A percentile compares a stretch with the other conserved stretches of the same genome.
Evolutionary conservation across 2,329 filamentous ascomycete species (phyloP).

Genomic region (Hypoxylon sp.): DNA sequence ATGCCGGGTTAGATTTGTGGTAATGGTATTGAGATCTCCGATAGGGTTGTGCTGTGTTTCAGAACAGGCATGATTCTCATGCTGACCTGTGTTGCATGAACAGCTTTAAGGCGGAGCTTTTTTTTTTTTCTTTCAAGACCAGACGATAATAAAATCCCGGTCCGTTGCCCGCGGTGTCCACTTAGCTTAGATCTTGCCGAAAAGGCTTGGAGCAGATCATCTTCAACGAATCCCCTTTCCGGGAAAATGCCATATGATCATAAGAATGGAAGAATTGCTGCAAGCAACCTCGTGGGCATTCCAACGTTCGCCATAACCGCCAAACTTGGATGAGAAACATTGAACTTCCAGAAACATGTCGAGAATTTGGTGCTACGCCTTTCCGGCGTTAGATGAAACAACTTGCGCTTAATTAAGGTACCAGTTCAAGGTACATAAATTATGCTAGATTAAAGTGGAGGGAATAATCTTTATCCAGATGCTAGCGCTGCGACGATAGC

Average conservation of each 20-base stretch:
- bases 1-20: constrained; percentile 45
- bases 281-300: constrained; percentile 34
- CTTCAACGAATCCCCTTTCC: constrained; percentile 19
- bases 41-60: constrained; percentile 50
- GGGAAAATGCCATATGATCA: constrained; percentile 30
- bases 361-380: constrained; percentile 28
- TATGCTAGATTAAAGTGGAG: constrained; percentile 28
- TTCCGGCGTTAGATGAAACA: constrained; percentile 44
- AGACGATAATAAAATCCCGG: constrained; percentile 32
- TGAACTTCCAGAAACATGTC: background rate
- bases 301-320: constrained; percentile 21
- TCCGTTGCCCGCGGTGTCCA: constrained; percentile 19
- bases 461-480: constrained; percentile 40
- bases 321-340: constrained; percentile 3
- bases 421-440: constrained; percentile 36
- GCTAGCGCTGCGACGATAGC: constrained; percentile 10
- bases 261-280: constrained; percentile 32
- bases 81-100: constrained; percentile 45
- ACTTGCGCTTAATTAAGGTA: constrained; percentile 44
- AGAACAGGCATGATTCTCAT: constrained; percentile 50
- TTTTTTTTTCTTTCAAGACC: constrained; percentile 16
- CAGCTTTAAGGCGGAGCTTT: constrained; percentile 37
- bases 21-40: constrained; percentile 46
- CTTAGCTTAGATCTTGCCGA: constrained; percentile 36
- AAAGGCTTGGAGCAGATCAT: constrained; percentile 26